phyloP scores from a whole-genome alignment of 1,139 yeast species.

The Oligophagozyma castellii region DNA sequence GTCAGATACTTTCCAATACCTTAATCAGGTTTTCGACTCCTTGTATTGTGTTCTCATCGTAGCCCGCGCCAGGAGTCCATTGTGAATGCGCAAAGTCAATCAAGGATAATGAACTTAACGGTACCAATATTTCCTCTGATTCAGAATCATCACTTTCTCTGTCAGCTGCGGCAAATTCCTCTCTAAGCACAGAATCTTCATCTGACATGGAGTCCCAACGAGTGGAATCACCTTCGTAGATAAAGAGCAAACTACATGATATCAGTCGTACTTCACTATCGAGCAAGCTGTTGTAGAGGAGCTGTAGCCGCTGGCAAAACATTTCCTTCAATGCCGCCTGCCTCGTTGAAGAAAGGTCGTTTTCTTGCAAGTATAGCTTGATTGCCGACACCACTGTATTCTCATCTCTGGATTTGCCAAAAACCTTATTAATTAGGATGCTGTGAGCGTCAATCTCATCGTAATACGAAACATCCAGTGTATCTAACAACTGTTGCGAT shows the following conservation, averaged over 20 bases:
- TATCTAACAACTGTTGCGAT: conserved; percentile 6
- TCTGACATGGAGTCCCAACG: conserved; percentile 33
- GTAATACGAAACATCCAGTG: conserved; percentile 10
- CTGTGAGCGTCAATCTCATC: conserved; percentile 17
- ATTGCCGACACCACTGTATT: conserved; percentile 38
- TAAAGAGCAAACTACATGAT: conserved; percentile 62
- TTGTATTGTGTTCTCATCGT: conserved; percentile 52
- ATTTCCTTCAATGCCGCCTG: conserved; percentile 27
- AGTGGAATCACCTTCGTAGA: conserved; percentile 52
- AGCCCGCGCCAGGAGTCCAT: conserved; percentile 47
- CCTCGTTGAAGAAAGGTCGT: conserved; percentile 22
- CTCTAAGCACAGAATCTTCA: conserved; percentile 30
- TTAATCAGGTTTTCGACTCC: conserved; percentile 53
- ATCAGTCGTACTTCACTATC: conserved; percentile 52
- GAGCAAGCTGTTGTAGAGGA: conserved; percentile 49
- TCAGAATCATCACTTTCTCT: conserved; percentile 23
- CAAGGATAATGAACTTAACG: conserved; percentile 41
- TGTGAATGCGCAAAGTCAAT: conserved; percentile 89
- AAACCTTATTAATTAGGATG: conserved; percentile 45
- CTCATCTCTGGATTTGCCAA: conserved; percentile 47
- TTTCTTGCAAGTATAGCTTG: conserved; percentile 35
- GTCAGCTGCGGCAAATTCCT: conserved; percentile 21
- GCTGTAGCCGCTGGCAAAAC: conserved; percentile 44
- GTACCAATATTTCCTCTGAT: conserved; percentile 13
- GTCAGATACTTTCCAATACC: no score